Evolutionary conservation across 192 early-diverging fungal species (phyloP).

Genomic region (Gaertneriomyces semiglobifer): DNA sequence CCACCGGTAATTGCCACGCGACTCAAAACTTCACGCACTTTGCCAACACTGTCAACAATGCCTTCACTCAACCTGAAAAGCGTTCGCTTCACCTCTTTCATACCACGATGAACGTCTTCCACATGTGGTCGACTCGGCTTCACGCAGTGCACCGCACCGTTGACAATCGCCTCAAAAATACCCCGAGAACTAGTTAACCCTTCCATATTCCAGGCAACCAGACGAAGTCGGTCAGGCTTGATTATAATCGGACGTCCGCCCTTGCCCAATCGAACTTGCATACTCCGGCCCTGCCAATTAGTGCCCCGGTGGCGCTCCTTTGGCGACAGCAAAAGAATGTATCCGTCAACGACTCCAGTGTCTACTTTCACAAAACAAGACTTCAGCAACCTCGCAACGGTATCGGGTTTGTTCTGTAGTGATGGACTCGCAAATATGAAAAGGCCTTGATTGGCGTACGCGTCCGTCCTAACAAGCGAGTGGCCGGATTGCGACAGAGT

Average conservation of each 20-base stretch:
- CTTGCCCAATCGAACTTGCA: slow-evolving; percentile 42
- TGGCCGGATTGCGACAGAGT: slow-evolving; percentile 68
- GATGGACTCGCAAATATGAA: slow-evolving; percentile 75
- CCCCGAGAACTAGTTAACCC: slow-evolving; percentile 42
- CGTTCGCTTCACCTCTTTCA: slow-evolving; percentile 57
- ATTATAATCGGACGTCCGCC: slow-evolving; percentile 44
- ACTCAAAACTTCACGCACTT: slow-evolving; percentile 43
- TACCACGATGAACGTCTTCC: slow-evolving; percentile 51
- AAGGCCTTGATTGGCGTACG: slow-evolving; percentile 63
- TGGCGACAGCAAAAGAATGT: slow-evolving; percentile 59
- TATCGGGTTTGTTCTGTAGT: slow-evolving; percentile 48
- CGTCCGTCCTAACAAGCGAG: slow-evolving; percentile 67
- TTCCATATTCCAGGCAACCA: slow-evolving; percentile 49
- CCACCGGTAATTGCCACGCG: slow-evolving; percentile 21
- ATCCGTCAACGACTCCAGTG: slow-evolving; percentile 39
- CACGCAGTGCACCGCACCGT: slow-evolving; percentile 42
- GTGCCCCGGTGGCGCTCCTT: slow-evolving; percentile 47
- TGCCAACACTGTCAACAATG: slow-evolving; percentile 52
- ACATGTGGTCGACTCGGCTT: slow-evolving; percentile 59
- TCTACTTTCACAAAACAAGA: slow-evolving; percentile 45
- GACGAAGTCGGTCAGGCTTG: slow-evolving; percentile 53
- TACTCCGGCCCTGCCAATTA: slow-evolving; percentile 44
- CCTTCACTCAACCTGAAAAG: slow-evolving; percentile 53
- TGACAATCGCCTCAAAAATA: slow-evolving; percentile 49
- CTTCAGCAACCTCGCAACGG: slow-evolving; percentile 49